Evolutionary conservation across 345 rosid species (phyloP).

Genomic region (Salix exigua): DNA sequence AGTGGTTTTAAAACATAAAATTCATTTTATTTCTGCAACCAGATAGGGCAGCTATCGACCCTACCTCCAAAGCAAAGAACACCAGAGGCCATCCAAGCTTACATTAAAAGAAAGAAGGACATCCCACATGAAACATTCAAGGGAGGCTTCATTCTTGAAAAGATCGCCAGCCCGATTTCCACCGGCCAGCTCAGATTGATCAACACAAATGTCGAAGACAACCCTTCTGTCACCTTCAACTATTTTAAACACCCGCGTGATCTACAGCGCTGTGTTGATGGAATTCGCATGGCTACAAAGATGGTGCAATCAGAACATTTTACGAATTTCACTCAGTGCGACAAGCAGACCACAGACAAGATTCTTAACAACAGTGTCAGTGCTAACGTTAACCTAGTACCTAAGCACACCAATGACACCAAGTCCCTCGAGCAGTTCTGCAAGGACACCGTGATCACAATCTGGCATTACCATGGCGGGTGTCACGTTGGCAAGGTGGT

Average conservation of each 20-base stretch:
- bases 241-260: conserved; percentile 79
- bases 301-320: conserved; percentile 60
- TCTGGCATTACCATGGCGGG: conserved; percentile 99
- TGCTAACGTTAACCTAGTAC: conserved; percentile 81
- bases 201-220: conserved; percentile 67
- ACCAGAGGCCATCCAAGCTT: conserved; percentile 54
- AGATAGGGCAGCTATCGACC: conserved; percentile 65
- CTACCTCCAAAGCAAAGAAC: conserved; percentile 68
- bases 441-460: conserved; percentile 83
- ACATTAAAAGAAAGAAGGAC: conserved; percentile 45
- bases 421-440: conserved; percentile 91
- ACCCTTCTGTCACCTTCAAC: conserved; percentile 86
- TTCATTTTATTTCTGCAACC: not conserved
- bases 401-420: conserved; percentile 73
- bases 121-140: conserved; percentile 73
- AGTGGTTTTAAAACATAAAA: not conserved
- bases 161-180: conserved; percentile 65
- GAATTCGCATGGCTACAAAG: conserved; percentile 55
- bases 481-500: conserved; percentile 86
- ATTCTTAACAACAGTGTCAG: conserved; percentile 61
- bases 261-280: conserved; percentile 66
- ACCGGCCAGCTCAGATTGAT: conserved; percentile 62
- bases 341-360: conserved; percentile 47
- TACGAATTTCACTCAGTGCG: conserved; percentile 53
- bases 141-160: conserved; percentile 93